Base-by-base conservation (phyloP, 805 yeast genomes). In the Yarrowia porcina region DNA sequence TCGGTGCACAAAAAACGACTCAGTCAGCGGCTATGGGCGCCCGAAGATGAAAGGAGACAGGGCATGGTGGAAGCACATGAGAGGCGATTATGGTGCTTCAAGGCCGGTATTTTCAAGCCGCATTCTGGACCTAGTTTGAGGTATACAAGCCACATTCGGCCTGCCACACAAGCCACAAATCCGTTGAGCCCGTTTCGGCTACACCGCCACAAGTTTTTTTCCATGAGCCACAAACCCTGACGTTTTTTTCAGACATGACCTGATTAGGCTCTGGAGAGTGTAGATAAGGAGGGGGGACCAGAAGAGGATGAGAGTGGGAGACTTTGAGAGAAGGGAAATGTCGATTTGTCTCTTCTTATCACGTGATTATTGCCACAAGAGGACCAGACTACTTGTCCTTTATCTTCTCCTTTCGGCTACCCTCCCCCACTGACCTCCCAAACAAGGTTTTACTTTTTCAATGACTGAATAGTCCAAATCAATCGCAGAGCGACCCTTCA, bases 121-220 rank as follows among this genome's bases (percentile, higher is more conserved):
- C 38, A 35, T 35, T n/a, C 13, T 13, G 35, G 17, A 25, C 28
- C 28, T 8, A 25, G 8, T 5, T 25, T 25, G 28, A 25, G 28
- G 8, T 8, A 8, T 5, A 4, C 8, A 4, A 25, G 28, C 28
- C 28, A 25, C 28, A 25, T 25, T 25, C 28, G 8, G 28, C 28
- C 4, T 25, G 28, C 23, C 23, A 39, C 44, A 39, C 44, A 21
- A 38, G 49, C 49, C 49, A 42, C 49, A 42, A 25, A 41, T 8
- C 28, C 28, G 45, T 23, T 41, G 18, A 5, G 23, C n/a, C 47
- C 42, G 25, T 36, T 20, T 11, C 23, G 2, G 23, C 42, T 38
- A 38, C 23, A 38, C 47, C 17, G 47, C 47, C 47, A 41, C 47
- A 41, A 41, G 47, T 8, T 41, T 41, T 41, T 41, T 41, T 30